Conservation (phyloP, 441 rosid species). For the Populus hybrid region DNA sequence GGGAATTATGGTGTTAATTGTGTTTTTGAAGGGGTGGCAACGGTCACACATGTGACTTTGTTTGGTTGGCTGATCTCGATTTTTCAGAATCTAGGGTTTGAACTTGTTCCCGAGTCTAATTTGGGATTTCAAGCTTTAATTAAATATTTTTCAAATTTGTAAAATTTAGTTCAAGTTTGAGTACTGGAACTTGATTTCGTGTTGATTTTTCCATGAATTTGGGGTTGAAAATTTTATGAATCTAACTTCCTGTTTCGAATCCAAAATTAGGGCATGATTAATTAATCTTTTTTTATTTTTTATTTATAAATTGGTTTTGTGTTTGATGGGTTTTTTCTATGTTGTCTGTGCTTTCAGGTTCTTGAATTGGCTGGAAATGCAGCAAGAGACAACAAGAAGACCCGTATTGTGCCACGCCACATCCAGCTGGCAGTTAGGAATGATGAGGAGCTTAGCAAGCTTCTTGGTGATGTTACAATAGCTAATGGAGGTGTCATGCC, state of each 20-base stretch:
- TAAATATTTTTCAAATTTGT: neutral
- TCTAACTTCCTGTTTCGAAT: neutral
- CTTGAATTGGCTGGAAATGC: constrained; percentile 96
- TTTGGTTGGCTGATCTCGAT: neutral
- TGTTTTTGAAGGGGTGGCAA: neutral
- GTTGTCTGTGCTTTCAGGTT: constrained; percentile 37
- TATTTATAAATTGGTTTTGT: neutral
- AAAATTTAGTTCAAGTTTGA: neutral
- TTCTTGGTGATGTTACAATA: constrained; percentile 84
- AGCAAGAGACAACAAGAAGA: constrained; percentile 91
- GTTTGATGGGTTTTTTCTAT: neutral
- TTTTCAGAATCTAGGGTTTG: neutral
- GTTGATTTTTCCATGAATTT: too few species aligned
- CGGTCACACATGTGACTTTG: neutral
- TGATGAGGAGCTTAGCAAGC: constrained; percentile 90
- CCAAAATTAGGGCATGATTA: neutral
- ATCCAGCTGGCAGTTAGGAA: constrained; percentile 89
- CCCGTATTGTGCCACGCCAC: constrained; percentile 87
- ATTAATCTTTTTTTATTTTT: neutral
- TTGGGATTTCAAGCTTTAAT: neutral
- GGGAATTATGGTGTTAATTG: neutral
- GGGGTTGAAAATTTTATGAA: neutral
- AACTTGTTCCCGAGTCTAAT: too few species aligned
- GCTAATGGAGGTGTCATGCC: constrained; percentile 99
- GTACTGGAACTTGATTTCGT: neutral